Evolutionary conservation across 2,329 filamentous ascomycete genomes (phyloP).

Genomic region (Trichoderma cornu-damae): DNA sequence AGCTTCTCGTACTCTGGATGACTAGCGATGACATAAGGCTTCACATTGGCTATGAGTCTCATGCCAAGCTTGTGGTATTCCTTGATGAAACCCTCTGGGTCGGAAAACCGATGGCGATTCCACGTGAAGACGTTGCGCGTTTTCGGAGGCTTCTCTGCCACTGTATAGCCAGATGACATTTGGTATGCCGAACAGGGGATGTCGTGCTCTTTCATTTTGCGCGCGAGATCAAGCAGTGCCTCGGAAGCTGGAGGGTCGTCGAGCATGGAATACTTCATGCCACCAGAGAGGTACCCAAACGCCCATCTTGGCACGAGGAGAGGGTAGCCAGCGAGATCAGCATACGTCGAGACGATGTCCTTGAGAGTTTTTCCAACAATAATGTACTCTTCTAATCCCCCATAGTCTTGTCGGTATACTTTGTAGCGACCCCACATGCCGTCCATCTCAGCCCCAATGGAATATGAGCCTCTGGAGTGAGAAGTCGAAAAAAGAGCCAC

Average conservation of each 20-base stretch:
- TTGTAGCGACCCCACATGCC: conserved; percentile 72
- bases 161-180: conserved; percentile 68
- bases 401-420: conserved; percentile 66
- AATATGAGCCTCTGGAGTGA: conserved; percentile 59
- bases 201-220: conserved; percentile 56
- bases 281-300: conserved; percentile 67
- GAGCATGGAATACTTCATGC: conserved; percentile 49
- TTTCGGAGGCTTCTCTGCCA: conserved; percentile 61
- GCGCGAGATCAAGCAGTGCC: conserved; percentile 55
- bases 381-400: conserved; percentile 66
- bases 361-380: conserved; percentile 61
- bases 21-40: conserved; percentile 63
- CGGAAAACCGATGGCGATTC: conserved; percentile 65
- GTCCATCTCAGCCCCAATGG: conserved; percentile 67
- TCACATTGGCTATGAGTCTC: conserved; percentile 64
- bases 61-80: conserved; percentile 61
- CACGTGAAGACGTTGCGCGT: conserved; percentile 62
- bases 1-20: conserved; percentile 63
- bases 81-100: conserved; percentile 58
- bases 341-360: conserved; percentile 62
- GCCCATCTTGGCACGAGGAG: conserved; percentile 65
- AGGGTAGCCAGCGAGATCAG: conserved; percentile 63
- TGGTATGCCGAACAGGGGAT: conserved; percentile 68
- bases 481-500: conserved; percentile 64
- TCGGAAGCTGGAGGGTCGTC: conserved; percentile 51